Percentiles rank a stretch among this genome's conserved stretches.
These are phyloP conservation scores for Thalassiosira mediterranea DNA, from an alignment of 352 stramenopile genomes.

Conservation along the genomic window DNA sequence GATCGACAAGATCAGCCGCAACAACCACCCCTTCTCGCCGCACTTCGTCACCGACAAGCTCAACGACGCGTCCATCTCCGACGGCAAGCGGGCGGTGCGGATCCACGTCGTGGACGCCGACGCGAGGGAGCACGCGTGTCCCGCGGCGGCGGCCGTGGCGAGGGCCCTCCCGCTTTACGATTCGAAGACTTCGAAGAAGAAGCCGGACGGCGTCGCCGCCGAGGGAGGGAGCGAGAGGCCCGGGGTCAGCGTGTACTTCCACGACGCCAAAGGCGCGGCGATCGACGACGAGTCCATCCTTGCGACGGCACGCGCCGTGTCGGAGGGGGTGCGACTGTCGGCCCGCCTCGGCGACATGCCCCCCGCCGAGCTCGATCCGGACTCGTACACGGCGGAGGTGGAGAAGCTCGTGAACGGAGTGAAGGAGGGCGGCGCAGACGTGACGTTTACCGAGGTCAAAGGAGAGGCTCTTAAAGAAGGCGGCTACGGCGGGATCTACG, in stretches of 20 bases:
- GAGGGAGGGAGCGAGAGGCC: slow-evolving; percentile 5
- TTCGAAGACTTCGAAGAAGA: slow-evolving; percentile 55
- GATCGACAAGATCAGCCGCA: slow-evolving; percentile 32
- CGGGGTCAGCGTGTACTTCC: slow-evolving; percentile 55
- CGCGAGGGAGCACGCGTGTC: slow-evolving; percentile 33
- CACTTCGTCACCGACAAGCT: slow-evolving; percentile 53
- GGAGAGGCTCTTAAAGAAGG: slow-evolving; percentile 86
- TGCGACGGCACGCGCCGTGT: slow-evolving; percentile 63
- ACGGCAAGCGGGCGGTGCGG: slow-evolving; percentile 47
- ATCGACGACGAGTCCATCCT: slow-evolving; percentile 24
- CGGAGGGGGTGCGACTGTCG: slow-evolving; percentile 85
- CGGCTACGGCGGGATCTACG: slow-evolving; percentile 91
- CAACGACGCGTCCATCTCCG: slow-evolving; percentile 37
- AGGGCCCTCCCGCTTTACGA: slow-evolving; percentile 82
- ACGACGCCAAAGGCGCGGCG: slow-evolving; percentile 8
- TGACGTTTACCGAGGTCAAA: slow-evolving; percentile 84
- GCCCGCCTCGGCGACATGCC: slow-evolving; percentile 88
- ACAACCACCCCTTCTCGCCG: slow-evolving; percentile 56
- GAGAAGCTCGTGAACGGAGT: slow-evolving; percentile 23
- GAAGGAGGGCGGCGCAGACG: slow-evolving; percentile 31
- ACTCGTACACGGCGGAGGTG: slow-evolving; percentile 86
- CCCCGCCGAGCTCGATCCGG: slow-evolving; percentile 87
- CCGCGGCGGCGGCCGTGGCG: slow-evolving; percentile 63
- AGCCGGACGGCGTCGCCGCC: background rate
- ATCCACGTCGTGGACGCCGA: slow-evolving; percentile 9